phyloP scores from a whole-genome alignment of 179 eudicot species.

The Silene vulgaris region DNA sequence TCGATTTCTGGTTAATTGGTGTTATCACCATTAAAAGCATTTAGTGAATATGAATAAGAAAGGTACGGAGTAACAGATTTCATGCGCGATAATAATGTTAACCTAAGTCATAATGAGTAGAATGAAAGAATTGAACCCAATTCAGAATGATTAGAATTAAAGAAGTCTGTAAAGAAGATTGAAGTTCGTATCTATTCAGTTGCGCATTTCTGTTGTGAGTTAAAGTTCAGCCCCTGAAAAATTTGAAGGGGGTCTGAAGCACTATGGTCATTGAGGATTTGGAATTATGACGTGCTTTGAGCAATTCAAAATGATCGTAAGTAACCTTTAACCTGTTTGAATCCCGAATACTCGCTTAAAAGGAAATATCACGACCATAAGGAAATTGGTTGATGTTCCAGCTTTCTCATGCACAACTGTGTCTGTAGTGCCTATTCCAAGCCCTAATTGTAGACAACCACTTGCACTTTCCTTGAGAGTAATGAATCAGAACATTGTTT shows the following conservation, averaged over 20 bases:
- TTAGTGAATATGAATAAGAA: neutral
- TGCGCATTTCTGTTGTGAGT: neutral
- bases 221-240: neutral
- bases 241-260: neutral
- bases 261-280: neutral
- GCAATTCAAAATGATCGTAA: neutral
- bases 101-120: neutral
- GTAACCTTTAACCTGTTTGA: neutral
- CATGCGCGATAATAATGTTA: neutral
- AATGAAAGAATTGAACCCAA: neutral
- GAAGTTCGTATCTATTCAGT: neutral
- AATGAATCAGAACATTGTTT: neutral
- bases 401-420: neutral
- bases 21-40: neutral
- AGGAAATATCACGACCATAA: neutral
- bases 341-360: neutral
- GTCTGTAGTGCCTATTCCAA: constrained; percentile 3
- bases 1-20: neutral
- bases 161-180: neutral
- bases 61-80: neutral
- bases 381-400: neutral
- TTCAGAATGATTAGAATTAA: neutral
- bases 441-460: neutral
- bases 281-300: neutral
- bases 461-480: neutral